These are phyloP conservation scores for Citrullus colocynthis DNA, from an alignment of 306 rosid genomes.

Conservation along the genomic window DNA sequence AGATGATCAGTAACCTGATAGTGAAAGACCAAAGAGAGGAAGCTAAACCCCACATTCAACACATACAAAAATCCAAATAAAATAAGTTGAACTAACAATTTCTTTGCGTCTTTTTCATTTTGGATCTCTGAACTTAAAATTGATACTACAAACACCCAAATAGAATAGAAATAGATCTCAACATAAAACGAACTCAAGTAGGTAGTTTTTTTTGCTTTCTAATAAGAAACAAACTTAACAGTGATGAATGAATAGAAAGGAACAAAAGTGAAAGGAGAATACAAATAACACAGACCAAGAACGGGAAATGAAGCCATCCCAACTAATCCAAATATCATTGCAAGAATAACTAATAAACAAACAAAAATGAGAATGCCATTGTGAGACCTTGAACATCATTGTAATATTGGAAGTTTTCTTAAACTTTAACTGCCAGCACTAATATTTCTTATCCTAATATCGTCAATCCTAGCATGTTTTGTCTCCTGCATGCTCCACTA, in stretches of 20 bases:
- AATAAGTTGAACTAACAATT: not conserved
- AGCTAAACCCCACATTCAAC: conserved; percentile 2
- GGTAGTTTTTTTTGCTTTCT: not conserved
- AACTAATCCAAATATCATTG: not conserved
- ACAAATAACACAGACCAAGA: not conserved
- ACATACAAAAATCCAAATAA: not conserved
- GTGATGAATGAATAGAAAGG: not conserved
- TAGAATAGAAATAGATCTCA: not conserved
- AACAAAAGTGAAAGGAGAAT: not conserved
- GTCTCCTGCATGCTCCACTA: not conserved
- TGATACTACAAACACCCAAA: not conserved
- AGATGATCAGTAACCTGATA: conserved; percentile 82
- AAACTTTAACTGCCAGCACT: not conserved
- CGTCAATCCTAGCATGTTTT: not conserved
- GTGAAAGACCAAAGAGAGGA: not conserved
- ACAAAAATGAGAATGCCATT: not conserved
- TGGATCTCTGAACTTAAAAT: not conserved
- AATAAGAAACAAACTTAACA: not conserved
- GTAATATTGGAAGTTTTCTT: not conserved
- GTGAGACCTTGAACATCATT: not conserved
- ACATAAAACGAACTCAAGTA: not conserved
- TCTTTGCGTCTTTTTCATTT: not conserved
- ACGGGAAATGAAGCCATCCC: not conserved
- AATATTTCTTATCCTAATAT: not conserved
- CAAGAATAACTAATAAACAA: not conserved